Evolutionary conservation across 345 rosid genomes (phyloP).

Genomic region (Luvunga scandens): DNA sequence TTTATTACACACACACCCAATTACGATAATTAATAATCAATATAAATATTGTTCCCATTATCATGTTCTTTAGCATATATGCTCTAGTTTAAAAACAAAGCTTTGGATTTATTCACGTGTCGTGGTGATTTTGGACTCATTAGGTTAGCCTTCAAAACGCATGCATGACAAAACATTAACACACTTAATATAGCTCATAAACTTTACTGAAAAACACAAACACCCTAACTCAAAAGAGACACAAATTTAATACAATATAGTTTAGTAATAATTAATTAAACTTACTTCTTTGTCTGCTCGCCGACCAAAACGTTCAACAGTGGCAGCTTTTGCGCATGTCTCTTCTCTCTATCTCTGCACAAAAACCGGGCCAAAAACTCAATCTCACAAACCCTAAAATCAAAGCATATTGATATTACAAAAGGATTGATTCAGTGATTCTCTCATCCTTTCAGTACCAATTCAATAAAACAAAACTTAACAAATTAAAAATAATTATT

Average conservation of each 20-base stretch:
- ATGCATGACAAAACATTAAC: conserved; percentile 18
- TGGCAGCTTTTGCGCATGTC: conserved; percentile 77
- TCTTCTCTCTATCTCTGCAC: conserved; percentile 34
- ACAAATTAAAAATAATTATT: neutral
- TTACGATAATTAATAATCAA: neutral
- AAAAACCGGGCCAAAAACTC: conserved; percentile 38
- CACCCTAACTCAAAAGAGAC: conserved; percentile 21
- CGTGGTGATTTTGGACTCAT: conserved; percentile 32
- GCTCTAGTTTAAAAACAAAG: conserved; percentile 21
- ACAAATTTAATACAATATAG: conserved; percentile 13
- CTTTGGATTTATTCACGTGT: conserved; percentile 49
- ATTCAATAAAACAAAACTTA: conserved; percentile 22
- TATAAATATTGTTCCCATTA: conserved; percentile 18
- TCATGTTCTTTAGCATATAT: conserved; percentile 26
- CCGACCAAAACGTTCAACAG: conserved; percentile 66
- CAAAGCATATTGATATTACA: conserved; percentile 41
- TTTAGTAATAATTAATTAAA: conserved; percentile 29
- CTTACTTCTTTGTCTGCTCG: conserved; percentile 57
- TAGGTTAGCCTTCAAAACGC: conserved; percentile 14
- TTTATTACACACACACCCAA: neutral
- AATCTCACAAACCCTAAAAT: conserved; percentile 39
- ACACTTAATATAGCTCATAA: neutral
- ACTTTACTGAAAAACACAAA: conserved; percentile 57
- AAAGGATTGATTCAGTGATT: conserved; percentile 15
- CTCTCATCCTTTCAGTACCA: conserved; percentile 31